Conservation (phyloP, 2,329 filamentous ascomycete species). For the Scedosporium boydii region DNA sequence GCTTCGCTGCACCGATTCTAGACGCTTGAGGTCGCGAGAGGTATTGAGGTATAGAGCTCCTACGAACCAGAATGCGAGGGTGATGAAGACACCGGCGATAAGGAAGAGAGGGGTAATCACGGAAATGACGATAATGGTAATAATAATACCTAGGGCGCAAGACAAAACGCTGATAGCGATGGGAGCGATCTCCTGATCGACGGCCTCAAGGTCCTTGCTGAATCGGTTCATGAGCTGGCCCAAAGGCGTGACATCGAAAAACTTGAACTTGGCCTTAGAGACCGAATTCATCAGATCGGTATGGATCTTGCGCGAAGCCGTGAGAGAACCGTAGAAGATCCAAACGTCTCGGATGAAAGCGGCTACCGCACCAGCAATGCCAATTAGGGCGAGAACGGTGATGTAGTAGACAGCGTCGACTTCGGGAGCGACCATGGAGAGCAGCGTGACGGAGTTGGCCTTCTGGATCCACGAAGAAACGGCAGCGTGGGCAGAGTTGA, state of each 20-base stretch:
- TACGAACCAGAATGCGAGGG: slow-evolving; percentile 69
- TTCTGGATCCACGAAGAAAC: slow-evolving; percentile 2
- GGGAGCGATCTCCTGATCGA: slow-evolving; percentile 93
- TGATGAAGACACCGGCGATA: slow-evolving; percentile 79
- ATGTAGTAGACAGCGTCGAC: slow-evolving; percentile 83
- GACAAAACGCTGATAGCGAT: slow-evolving; percentile 69
- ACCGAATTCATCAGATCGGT: slow-evolving; percentile 67
- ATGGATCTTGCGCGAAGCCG: slow-evolving; percentile 79
- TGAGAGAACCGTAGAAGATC: slow-evolving; percentile 85
- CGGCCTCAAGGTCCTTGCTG: slow-evolving; percentile 89
- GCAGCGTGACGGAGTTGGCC: slow-evolving; percentile 5
- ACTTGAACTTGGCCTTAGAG: slow-evolving; percentile 86
- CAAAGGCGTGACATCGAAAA: slow-evolving; percentile 92
- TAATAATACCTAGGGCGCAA: slow-evolving; percentile 59
- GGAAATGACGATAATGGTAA: slow-evolving; percentile 81
- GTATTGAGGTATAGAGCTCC: slow-evolving; percentile 83
- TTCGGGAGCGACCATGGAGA: slow-evolving; percentile 21
- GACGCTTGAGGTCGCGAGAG: slow-evolving; percentile 88
- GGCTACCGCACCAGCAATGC: slow-evolving; percentile 65
- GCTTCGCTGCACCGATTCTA: slow-evolving; percentile 90
- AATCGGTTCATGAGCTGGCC: slow-evolving; percentile 98
- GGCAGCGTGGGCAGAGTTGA: neutral
- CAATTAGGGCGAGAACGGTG: slow-evolving; percentile 70
- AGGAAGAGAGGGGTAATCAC: slow-evolving; percentile 85
- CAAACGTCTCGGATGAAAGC: slow-evolving; percentile 78